phyloP scores from a whole-genome alignment of 225 moss, liverwort and hornwort species.

The Climacium dendroides region DNA sequence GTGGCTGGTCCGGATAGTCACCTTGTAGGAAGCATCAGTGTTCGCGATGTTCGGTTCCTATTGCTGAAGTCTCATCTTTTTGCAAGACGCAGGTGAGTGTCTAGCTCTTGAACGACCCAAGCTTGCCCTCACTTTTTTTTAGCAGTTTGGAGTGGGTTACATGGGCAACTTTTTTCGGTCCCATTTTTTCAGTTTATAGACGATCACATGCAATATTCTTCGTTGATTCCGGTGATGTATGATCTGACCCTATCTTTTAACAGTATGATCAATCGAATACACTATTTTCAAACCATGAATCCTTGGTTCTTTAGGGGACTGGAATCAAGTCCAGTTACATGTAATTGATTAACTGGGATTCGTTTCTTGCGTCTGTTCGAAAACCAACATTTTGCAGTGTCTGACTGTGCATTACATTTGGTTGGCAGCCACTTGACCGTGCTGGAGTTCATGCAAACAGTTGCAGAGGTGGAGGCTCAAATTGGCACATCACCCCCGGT shows the following conservation, averaged over 20 bases:
- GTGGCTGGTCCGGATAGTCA: constrained; percentile 60
- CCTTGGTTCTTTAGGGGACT: not conserved
- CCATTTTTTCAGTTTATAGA: not conserved
- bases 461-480: constrained; percentile 26
- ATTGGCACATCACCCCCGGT: constrained; percentile 44
- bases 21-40: constrained; percentile 76
- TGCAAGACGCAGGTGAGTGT: constrained; percentile 56
- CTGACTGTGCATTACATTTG: not conserved
- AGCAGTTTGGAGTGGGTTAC: not conserved
- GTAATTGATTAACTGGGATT: not conserved
- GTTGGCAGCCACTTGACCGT: constrained; percentile 82
- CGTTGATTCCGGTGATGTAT: not conserved
- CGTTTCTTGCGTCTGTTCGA: not conserved
- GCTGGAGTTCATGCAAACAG: constrained; percentile 68
- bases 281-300: not conserved
- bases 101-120: not conserved
- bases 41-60: constrained; percentile 77
- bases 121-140: not conserved
- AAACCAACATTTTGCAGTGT: not conserved
- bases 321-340: not conserved
- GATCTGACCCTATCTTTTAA: not conserved
- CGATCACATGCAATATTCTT: not conserved
- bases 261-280: not conserved
- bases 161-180: not conserved
- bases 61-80: constrained; percentile 86